These are phyloP conservation scores for Termitomyces sp. DNA, from an alignment of 768 basidiomycete species.

Conservation along the genomic window DNA sequence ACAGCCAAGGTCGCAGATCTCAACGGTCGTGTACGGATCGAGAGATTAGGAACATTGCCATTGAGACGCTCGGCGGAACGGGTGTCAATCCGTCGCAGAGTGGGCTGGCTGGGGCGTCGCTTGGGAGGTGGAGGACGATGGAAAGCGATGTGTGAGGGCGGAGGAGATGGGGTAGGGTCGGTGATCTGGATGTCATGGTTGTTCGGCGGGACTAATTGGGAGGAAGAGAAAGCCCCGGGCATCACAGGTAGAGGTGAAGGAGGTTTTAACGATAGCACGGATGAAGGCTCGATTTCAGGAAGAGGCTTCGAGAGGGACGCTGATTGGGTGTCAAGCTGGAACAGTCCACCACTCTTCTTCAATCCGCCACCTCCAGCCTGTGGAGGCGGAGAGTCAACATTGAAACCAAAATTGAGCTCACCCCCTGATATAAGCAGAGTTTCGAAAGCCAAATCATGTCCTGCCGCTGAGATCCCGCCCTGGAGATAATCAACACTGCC, in stretches of 20 bases:
- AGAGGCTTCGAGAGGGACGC: slow-evolving; percentile 50
- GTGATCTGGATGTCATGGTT: slow-evolving; percentile 23
- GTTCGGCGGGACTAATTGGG: slow-evolving; percentile 11
- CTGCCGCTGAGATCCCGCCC: slow-evolving; percentile 67
- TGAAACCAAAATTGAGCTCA: slow-evolving; percentile 25
- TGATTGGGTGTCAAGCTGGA: slow-evolving; percentile 65
- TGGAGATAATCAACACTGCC: slow-evolving; percentile 67
- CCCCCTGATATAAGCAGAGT: slow-evolving; percentile 48
- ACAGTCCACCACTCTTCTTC: slow-evolving; percentile 51
- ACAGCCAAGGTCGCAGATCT: slow-evolving; percentile 59
- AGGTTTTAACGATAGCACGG: slow-evolving; percentile 32
- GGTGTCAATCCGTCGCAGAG: slow-evolving; percentile 62
- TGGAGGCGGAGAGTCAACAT: slow-evolving; percentile 20
- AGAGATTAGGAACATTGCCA: slow-evolving; percentile 53
- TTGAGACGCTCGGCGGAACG: slow-evolving; percentile 51
- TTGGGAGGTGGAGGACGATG: slow-evolving; percentile 48
- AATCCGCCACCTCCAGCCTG: slow-evolving; percentile 22
- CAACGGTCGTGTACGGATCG: slow-evolving; percentile 56
- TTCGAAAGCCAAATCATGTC: slow-evolving; percentile 55
- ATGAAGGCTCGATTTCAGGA: slow-evolving; percentile 57
- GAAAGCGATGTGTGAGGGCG: slow-evolving; percentile 63
- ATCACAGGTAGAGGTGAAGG: slow-evolving; percentile 54
- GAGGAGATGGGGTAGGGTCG: slow-evolving; percentile 60
- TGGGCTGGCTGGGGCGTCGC: slow-evolving; percentile 61
- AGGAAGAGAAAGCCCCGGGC: slow-evolving; percentile 44